These are phyloP conservation scores for Heracleum sosnowskyi DNA, from an alignment of 129 eudicot genomes.

Conservation along the genomic window DNA sequence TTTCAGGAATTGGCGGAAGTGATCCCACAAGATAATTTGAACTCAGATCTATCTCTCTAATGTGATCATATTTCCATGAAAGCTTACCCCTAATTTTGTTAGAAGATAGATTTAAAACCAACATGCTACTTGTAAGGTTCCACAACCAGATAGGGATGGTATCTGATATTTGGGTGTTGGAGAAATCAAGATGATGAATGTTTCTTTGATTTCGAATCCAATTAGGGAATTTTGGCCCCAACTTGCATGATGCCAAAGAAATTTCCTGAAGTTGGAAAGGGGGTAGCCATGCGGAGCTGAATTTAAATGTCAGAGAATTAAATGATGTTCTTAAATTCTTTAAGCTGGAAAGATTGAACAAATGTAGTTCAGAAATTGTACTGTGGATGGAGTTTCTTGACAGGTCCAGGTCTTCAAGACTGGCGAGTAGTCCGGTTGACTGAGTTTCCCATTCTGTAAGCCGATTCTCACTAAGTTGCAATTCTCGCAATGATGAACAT, in stretches of 20 bases:
- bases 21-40: background rate
- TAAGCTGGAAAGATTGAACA: constrained; percentile 8
- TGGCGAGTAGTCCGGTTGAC: background rate
- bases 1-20: background rate
- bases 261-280: background rate
- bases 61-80: background rate
- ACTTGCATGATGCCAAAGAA: constrained; percentile 12
- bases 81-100: constrained; percentile 15
- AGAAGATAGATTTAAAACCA: constrained; percentile 11
- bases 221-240: constrained; percentile 30
- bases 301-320: constrained; percentile 1
- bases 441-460: background rate
- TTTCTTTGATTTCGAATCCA: constrained; percentile 26
- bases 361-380: background rate
- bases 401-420: background rate
- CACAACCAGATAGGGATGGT: constrained; percentile 27
- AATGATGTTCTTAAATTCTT: background rate
- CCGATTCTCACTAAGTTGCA: background rate
- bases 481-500: background rate
- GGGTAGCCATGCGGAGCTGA: constrained; percentile 13
- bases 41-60: constrained; percentile 3
- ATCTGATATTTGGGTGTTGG: constrained; percentile 17
- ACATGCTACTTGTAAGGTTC: background rate
- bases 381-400: constrained; percentile 10
- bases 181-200: constrained; percentile 9